A percentile compares a stretch with the other conserved stretches of the same genome.
phyloP scores from a whole-genome alignment of 1,284 basidiomycete genomes.

The Papiliotrema nemorosa region DNA sequence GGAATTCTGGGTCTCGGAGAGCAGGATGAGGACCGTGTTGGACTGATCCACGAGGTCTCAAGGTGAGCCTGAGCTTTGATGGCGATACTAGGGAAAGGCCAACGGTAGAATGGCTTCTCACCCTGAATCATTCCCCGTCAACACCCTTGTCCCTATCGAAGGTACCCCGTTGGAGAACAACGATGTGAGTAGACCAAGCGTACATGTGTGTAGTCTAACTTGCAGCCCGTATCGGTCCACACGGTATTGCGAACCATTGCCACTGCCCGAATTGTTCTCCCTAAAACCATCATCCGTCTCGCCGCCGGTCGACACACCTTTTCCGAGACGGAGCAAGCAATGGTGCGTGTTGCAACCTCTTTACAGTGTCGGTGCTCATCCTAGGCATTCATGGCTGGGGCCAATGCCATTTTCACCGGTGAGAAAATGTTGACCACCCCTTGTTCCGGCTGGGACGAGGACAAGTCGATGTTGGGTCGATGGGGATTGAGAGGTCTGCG shows the following conservation, averaged over 20 bases:
- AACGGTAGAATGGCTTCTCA: constrained; percentile 77
- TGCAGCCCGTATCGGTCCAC: constrained; percentile 72
- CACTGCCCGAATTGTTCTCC: constrained; percentile 88
- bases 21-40: constrained; percentile 82
- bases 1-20: constrained; percentile 96
- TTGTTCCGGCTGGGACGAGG: constrained; percentile 89
- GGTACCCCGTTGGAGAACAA: constrained; percentile 59
- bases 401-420: constrained; percentile 97
- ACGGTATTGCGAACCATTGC: constrained; percentile 90
- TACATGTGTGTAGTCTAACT: constrained; percentile 61
- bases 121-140: constrained; percentile 97
- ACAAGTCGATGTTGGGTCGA: constrained; percentile 87
- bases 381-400: constrained; percentile 86
- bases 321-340: constrained; percentile 86
- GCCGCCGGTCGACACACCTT: constrained; percentile 91
- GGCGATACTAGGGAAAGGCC: neutral
- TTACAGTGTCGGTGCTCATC: neutral
- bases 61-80: constrained; percentile 56
- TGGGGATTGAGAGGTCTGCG: constrained; percentile 92
- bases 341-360: constrained; percentile 54
- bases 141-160: constrained; percentile 71
- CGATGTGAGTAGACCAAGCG: constrained; percentile 43
- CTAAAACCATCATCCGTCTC: constrained; percentile 88
- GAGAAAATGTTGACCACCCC: constrained; percentile 97
- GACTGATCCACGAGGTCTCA: constrained; percentile 90